A percentile compares a stretch with the other conserved stretches of the same genome.
phyloP scores from a whole-genome alignment of 257 asterid species.

The Solanum virginianum region DNA sequence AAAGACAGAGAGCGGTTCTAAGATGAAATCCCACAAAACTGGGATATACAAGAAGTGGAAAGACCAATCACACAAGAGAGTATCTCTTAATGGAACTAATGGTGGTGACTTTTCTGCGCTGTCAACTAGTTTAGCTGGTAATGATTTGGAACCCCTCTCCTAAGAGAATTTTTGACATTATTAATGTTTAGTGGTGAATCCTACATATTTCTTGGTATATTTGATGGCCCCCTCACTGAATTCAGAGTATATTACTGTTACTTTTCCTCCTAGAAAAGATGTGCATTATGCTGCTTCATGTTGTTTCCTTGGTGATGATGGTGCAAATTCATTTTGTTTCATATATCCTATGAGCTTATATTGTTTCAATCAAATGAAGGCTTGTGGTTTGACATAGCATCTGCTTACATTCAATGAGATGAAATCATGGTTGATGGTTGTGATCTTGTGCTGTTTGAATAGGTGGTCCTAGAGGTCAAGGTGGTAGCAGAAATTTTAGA shows the following conservation, averaged over 20 bases:
- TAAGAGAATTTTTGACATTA: background rate
- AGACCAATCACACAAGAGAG: slow-evolving; percentile 49
- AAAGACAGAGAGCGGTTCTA: slow-evolving; percentile 83
- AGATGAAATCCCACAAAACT: slow-evolving; percentile 44
- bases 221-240: background rate
- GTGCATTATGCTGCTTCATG: background rate
- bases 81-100: slow-evolving; percentile 41
- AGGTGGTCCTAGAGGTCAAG: slow-evolving; percentile 43
- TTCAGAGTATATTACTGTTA: background rate
- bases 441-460: background rate
- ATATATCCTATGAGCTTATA: background rate
- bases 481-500: slow-evolving; percentile 40
- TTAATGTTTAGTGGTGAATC: background rate
- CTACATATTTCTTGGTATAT: background rate
- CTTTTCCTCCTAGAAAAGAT: background rate
- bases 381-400: background rate
- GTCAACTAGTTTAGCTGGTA: slow-evolving; percentile 55
- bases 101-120: slow-evolving; percentile 28
- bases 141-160: background rate
- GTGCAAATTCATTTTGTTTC: background rate
- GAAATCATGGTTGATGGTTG: background rate
- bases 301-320: background rate
- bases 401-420: background rate
- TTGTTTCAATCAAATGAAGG: background rate
- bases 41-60: slow-evolving; percentile 89